Evolutionary conservation across 192 early-diverging fungal species (phyloP).

Genomic region (Backusella tarrabulga): DNA sequence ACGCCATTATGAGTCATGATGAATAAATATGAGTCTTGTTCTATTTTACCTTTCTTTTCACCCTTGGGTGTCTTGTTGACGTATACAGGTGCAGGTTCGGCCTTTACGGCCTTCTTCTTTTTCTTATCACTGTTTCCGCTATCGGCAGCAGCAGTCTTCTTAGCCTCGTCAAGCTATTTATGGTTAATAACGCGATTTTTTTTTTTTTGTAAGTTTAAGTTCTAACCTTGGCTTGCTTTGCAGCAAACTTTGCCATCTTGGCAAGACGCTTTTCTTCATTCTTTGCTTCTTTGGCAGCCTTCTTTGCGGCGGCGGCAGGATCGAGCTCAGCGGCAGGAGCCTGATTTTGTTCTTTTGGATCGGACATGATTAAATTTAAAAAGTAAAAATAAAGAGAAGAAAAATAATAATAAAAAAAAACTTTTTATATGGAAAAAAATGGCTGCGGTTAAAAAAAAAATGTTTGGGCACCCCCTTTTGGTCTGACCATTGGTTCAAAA

Average conservation of each 20-base stretch:
- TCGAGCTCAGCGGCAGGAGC: slow-evolving; percentile 8
- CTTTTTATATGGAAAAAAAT: background rate
- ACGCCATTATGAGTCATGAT: background rate
- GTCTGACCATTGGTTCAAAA: too few relatives aligned
- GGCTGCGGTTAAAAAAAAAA: background rate
- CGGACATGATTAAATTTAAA: background rate
- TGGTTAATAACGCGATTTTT: too few relatives aligned
- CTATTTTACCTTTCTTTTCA: slow-evolving; percentile 72
- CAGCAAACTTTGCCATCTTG: slow-evolving; percentile 91
- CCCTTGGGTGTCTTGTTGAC: slow-evolving; percentile 84
- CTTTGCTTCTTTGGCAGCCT: slow-evolving; percentile 84
- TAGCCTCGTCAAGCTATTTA: slow-evolving; percentile 16
- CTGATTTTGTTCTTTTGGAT: slow-evolving; percentile 9
- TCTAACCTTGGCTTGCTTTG: slow-evolving; percentile 77
- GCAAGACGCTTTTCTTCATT: slow-evolving; percentile 89
- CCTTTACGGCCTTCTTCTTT: slow-evolving; percentile 59
- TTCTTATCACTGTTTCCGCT: slow-evolving; percentile 36
- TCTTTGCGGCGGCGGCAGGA: slow-evolving; percentile 34
- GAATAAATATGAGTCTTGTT: background rate
- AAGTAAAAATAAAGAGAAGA: background rate
- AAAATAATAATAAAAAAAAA: background rate
- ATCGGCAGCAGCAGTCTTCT: slow-evolving; percentile 13
- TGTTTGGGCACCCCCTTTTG: too few relatives aligned
- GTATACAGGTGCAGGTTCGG: slow-evolving; percentile 60
- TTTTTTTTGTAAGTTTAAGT: background rate